phyloP scores from a whole-genome alignment of 1,284 basidiomycete species.

The Microbotryum lychnidis-dioicae region DNA sequence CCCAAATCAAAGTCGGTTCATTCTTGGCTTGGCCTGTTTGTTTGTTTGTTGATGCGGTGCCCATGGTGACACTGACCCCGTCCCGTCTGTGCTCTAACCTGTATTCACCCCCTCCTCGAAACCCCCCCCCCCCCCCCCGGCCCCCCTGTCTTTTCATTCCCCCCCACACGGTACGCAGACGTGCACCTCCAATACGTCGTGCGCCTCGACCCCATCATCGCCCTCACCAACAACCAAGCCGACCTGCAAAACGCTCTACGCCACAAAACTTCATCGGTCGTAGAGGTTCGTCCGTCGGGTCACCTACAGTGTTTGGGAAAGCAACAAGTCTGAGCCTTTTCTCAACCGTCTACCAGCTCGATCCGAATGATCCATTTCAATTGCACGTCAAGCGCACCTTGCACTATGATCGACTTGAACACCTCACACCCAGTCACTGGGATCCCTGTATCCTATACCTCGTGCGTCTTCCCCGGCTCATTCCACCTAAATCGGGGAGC shows the following conservation, averaged over 20 bases:
- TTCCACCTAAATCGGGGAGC: too few species aligned
- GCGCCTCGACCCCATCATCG: constrained; percentile 8
- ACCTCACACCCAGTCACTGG: constrained; percentile 24
- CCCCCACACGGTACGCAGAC: constrained; percentile 5
- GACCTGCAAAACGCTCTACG: constrained; percentile 28
- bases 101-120: too few species aligned
- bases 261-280: constrained; percentile 4
- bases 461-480: constrained; percentile 1
- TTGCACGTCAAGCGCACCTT: constrained; percentile 7
- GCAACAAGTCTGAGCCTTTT: too few species aligned
- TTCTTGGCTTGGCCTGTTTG: too few species aligned
- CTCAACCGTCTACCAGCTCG: constrained; percentile 13
- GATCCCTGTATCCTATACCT: constrained; percentile 19
- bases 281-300: constrained; percentile 15
- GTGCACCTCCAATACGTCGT: constrained; percentile 29
- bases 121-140: too few species aligned
- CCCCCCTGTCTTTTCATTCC: too few species aligned
- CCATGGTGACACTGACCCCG: too few species aligned
- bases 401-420: constrained; percentile 12
- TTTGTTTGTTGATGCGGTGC: neutral
- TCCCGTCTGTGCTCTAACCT: too few species aligned
- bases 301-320: too few species aligned
- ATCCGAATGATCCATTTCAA: constrained; percentile 22
- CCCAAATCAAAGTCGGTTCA: constrained; percentile 6
- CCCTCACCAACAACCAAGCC: constrained; percentile 12